Base-by-base conservation (phyloP, 345 rosid genomes). In the Citrus medica region DNA sequence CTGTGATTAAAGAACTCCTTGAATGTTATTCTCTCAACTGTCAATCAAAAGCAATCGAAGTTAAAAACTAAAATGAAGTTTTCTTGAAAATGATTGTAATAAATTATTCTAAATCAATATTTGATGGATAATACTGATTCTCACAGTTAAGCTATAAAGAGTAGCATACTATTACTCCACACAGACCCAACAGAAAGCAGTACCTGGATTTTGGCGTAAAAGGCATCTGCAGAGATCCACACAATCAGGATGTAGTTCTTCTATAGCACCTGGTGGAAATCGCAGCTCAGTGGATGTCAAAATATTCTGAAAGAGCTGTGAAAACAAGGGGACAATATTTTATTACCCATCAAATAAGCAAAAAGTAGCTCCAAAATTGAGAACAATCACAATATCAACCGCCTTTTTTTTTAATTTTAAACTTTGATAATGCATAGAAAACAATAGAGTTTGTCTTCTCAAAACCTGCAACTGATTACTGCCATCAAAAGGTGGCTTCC, bases 401-500 rank as follows among this genome's bases (percentile, higher is more conserved):
- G 59, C 66, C 55, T 30, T 71, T 27, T n/a, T 64, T 64, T 64
- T 27, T 12, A 46, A 38, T 76, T 42, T 76, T 17, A 16, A 27
- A 40, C 55, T 58, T n/a, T 77, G 67, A 77, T 3, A 67, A 79
- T 58, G 53, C 13, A 67, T 25, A 67, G 30, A 35, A 48, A 53
- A 59, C 37, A 74, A 24, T 9, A 59, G 33, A 65, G 68, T 33
- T 22, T 9, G 65, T 77, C 72, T 56, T 65, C 69, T 68, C 68
- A 21, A 24, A 69, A 91, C 98, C 94, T 93, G 96, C 56, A 85
- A 79, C 69, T 90, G 94, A 83, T 69, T 93, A 78, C 79, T 86
- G 71, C 98, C 98, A 46, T 85, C 82, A 84, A 93, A 93, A 13
- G 97, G 97, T 53, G 93, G 95, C 75, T 86, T 93, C 67, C 97